Percentiles rank a stretch among this genome's conserved stretches.
Evolutionary conservation across 768 basidiomycete species (phyloP).

Genomic region (Gautieria morchelliformis): DNA sequence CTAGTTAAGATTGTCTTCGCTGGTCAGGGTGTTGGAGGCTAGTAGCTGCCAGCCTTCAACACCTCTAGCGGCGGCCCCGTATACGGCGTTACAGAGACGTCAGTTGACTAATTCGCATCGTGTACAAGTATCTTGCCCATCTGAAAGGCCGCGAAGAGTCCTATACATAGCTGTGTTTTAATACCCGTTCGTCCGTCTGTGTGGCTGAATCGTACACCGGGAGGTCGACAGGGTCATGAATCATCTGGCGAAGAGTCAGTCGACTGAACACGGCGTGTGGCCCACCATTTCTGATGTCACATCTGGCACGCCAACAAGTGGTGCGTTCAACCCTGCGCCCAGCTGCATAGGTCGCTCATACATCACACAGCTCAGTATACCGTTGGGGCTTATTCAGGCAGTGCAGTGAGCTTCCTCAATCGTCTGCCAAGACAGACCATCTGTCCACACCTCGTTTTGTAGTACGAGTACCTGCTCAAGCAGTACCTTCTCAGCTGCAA

Average conservation of each 20-base stretch:
- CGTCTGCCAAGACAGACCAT: not conserved
- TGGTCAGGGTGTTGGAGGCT: too few species aligned
- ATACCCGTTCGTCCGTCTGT: too few species aligned
- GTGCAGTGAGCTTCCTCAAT: constrained; percentile 25
- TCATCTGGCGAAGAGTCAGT: constrained; percentile 38
- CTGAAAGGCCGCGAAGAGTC: constrained; percentile 61
- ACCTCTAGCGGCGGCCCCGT: constrained; percentile 61
- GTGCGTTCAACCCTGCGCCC: constrained; percentile 26
- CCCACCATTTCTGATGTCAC: constrained; percentile 48
- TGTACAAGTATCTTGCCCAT: constrained; percentile 71
- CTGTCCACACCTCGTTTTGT: not conserved
- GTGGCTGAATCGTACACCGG: not conserved
- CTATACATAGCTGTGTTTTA: constrained; percentile 32
- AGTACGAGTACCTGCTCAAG: constrained; percentile 16
- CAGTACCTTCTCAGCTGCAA: constrained; percentile 15
- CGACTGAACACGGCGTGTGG: constrained; percentile 46
- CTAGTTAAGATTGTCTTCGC: too few species aligned
- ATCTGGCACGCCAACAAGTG: constrained; percentile 33
- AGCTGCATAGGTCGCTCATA: constrained; percentile 1
- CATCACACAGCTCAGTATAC: constrained; percentile 26
- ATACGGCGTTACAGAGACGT: constrained; percentile 48
- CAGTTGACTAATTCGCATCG: constrained; percentile 65
- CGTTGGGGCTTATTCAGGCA: constrained; percentile 61
- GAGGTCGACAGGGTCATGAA: constrained; percentile 43
- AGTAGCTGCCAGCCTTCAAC: constrained; percentile 66